These are phyloP conservation scores for Cystofilobasidium capitatum DNA, from an alignment of 768 basidiomycete genomes.

Conservation along the genomic window DNA sequence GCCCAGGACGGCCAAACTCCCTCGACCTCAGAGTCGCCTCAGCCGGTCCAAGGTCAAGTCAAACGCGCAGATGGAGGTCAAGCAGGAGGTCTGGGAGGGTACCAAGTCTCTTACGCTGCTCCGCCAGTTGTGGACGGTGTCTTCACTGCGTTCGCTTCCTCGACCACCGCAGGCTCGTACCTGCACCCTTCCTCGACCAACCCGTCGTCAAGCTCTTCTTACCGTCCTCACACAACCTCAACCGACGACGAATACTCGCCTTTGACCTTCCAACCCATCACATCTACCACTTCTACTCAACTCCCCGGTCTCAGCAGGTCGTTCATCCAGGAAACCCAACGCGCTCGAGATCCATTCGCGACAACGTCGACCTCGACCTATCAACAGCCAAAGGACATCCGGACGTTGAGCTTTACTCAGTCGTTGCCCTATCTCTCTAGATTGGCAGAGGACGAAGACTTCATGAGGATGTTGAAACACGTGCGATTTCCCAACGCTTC, in stretches of 20 bases:
- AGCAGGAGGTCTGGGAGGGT: too few species aligned
- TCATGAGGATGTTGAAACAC: background rate
- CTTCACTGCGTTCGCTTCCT: background rate
- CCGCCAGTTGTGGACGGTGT: background rate
- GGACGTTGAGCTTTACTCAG: background rate
- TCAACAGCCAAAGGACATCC: background rate
- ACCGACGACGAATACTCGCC: background rate
- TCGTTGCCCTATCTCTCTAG: background rate
- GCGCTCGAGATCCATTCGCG: background rate
- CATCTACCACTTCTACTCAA: background rate
- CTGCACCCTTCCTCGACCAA: background rate
- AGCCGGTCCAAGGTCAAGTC: background rate
- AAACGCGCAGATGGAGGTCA: background rate
- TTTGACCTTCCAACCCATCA: too few species aligned
- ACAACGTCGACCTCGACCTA: background rate
- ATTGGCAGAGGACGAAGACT: background rate
- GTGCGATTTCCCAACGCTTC: background rate
- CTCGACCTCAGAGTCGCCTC: background rate
- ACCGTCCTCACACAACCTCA: background rate
- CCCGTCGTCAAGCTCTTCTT: too few species aligned
- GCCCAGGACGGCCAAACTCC: background rate
- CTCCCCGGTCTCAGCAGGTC: too few species aligned
- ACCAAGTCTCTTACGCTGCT: background rate
- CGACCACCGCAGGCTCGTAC: background rate
- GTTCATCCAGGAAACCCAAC: background rate